These are phyloP conservation scores for Cokeromyces recurvatus DNA, from an alignment of 371 early-diverging fungal genomes.

Conservation along the genomic window DNA sequence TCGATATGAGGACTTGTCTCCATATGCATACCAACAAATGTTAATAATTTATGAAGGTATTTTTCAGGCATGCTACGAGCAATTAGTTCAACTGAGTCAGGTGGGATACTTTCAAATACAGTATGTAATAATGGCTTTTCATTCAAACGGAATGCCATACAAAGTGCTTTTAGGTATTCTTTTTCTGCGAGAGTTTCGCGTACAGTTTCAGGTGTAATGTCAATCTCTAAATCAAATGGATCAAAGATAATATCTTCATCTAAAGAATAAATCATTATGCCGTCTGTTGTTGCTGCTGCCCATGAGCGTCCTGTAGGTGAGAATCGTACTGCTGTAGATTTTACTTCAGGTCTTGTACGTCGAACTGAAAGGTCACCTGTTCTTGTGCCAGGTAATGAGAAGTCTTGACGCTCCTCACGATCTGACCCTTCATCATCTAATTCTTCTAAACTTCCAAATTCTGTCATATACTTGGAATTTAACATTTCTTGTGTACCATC, in stretches of 20 bases:
- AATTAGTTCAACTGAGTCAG: conserved; percentile 68
- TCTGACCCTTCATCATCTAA: conserved; percentile 76
- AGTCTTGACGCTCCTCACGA: conserved; percentile 78
- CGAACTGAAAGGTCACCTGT: conserved; percentile 83
- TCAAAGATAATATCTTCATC: conserved; percentile 92
- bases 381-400: conserved; percentile 83
- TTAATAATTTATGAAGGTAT: conserved; percentile 79
- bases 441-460: conserved; percentile 81
- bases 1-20: conserved; percentile 79
- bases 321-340: conserved; percentile 83
- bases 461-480: conserved; percentile 90
- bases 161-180: conserved; percentile 82
- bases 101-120: conserved; percentile 82
- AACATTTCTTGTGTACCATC: conserved; percentile 90
- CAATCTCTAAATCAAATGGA: conserved; percentile 95
- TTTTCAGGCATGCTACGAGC: conserved; percentile 75
- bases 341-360: conserved; percentile 70
- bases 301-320: conserved; percentile 92
- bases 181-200: conserved; percentile 60
- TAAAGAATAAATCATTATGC: conserved; percentile 88
- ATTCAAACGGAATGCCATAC: conserved; percentile 90
- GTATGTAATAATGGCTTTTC: conserved; percentile 70
- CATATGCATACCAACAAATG: conserved; percentile 75
- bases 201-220: conserved; percentile 89
- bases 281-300: conserved; percentile 97